Percentiles rank a stretch among this genome's conserved stretches.
These are phyloP conservation scores for Claviceps arundinis DNA, from an alignment of 2,329 filamentous ascomycete genomes.

Conservation along the genomic window DNA sequence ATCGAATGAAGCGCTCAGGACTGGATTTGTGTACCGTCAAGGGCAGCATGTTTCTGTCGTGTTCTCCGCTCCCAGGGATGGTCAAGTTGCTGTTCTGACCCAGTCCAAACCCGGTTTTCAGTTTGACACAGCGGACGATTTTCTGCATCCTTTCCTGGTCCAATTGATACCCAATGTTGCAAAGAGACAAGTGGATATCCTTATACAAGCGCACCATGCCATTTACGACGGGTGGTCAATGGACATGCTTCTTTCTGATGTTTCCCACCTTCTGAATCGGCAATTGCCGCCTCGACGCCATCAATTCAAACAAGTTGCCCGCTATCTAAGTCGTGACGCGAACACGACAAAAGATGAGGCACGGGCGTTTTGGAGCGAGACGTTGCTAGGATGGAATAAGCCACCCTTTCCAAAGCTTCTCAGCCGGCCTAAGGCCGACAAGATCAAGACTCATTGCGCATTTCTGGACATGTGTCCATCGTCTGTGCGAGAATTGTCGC, in stretches of 20 bases:
- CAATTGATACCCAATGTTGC: conserved; percentile 29
- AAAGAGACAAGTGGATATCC: conserved; percentile 15
- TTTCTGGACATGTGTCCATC: conserved; percentile 9
- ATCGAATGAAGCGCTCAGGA: conserved; percentile 55
- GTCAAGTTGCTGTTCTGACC: conserved; percentile 23
- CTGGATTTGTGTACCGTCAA: conserved; percentile 52
- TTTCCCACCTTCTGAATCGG: conserved; percentile 35
- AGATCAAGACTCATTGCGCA: conserved; percentile 5
- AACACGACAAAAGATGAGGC: conserved; percentile 24
- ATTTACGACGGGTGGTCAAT: conserved; percentile 92
- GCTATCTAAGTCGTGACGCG: conserved; percentile 26
- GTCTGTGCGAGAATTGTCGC: conserved; percentile 20
- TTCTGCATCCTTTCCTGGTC: conserved; percentile 47
- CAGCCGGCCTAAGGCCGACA: conserved; percentile 8
- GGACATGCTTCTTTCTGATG: conserved; percentile 57
- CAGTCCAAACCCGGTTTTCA: conserved; percentile 25
- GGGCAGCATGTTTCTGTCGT: conserved; percentile 33
- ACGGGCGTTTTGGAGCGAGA: conserved; percentile 55
- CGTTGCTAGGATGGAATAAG: conserved; percentile 45
- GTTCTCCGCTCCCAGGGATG: conserved; percentile 37
- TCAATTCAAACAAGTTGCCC: conserved; percentile 47
- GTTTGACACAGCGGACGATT: conserved; percentile 22
- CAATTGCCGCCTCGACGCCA: conserved; percentile 26
- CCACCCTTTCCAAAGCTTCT: conserved; percentile 39
- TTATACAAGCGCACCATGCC: conserved; percentile 63